Evolutionary conservation across 148 eudicot genomes (phyloP).

Genomic region (Silene latifolia): DNA sequence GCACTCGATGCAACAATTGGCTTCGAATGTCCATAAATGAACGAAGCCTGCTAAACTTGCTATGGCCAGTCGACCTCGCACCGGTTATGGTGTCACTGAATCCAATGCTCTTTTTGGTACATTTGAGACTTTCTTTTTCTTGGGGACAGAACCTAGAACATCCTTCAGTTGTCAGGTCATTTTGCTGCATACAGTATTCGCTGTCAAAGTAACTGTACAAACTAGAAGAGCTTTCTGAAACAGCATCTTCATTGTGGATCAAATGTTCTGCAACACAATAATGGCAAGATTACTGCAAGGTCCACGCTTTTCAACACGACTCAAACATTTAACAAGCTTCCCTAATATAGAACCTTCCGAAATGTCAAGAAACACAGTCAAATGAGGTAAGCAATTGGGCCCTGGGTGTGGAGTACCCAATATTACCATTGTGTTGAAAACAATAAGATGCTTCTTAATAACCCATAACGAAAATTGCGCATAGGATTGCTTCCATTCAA

Average conservation of each 20-base stretch:
- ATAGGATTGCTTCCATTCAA: too few relatives aligned
- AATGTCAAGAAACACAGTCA: too few relatives aligned
- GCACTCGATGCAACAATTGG: conserved; percentile 57
- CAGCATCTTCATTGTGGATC: conserved; percentile 40
- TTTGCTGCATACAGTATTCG: conserved; percentile 27
- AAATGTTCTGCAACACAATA: conserved; percentile 38
- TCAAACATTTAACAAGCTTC: not conserved
- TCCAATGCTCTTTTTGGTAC: conserved; percentile 7
- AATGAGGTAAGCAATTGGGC: too few relatives aligned
- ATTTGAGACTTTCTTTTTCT: conserved; percentile 17
- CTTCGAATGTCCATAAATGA: conserved; percentile 66
- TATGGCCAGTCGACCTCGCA: conserved; percentile 19
- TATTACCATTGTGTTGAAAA: too few relatives aligned
- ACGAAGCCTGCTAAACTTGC: conserved; percentile 35
- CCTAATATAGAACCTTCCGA: not conserved
- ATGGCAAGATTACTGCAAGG: not conserved
- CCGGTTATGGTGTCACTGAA: conserved; percentile 1
- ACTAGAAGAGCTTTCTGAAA: conserved; percentile 51
- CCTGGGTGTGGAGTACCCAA: too few relatives aligned
- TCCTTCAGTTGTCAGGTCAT: conserved; percentile 25
- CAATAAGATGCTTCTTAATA: too few relatives aligned
- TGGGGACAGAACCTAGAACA: conserved; percentile 44
- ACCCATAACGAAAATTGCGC: too few relatives aligned
- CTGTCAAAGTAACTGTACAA: conserved; percentile 44
- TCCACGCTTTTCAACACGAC: not conserved